phyloP scores from a whole-genome alignment of 106 monocot species.

The Acanthochlamys bracteata region DNA sequence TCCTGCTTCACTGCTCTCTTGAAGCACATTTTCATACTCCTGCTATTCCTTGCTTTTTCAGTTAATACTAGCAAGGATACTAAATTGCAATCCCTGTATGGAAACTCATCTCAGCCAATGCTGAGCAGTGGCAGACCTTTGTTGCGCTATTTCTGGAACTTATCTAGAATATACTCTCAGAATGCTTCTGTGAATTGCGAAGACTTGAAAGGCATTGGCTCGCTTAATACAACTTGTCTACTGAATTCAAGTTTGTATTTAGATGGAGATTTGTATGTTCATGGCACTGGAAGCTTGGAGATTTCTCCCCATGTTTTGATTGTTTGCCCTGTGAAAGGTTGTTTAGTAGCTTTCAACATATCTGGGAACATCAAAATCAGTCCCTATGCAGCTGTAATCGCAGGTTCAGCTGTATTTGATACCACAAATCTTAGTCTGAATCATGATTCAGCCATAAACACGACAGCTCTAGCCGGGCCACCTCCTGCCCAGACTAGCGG shows the following conservation, averaged over 20 bases:
- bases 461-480: slow-evolving; percentile 56
- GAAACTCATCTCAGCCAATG: slow-evolving; percentile 4
- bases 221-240: slow-evolving; percentile 53
- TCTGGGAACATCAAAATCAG: slow-evolving; percentile 54
- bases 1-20: slow-evolving; percentile 9
- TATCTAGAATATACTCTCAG: slow-evolving; percentile 17
- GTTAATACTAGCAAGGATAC: slow-evolving; percentile 5
- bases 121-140: slow-evolving; percentile 3
- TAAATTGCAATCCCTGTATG: neutral
- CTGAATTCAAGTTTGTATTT: slow-evolving; percentile 43
- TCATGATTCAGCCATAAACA: slow-evolving; percentile 49
- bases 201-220: slow-evolving; percentile 77
- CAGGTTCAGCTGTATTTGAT: slow-evolving; percentile 58
- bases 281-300: slow-evolving; percentile 59
- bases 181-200: slow-evolving; percentile 50
- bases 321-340: slow-evolving; percentile 57
- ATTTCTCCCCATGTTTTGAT: slow-evolving; percentile 45
- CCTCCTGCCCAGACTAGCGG: slow-evolving; percentile 91
- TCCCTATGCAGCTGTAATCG: slow-evolving; percentile 40
- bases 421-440: slow-evolving; percentile 45
- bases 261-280: slow-evolving; percentile 45
- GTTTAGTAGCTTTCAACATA: slow-evolving; percentile 53
- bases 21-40: slow-evolving; percentile 16
- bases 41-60: slow-evolving; percentile 16
- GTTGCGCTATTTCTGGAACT: slow-evolving; percentile 6